Evolutionary conservation across 257 asterid species (phyloP).

Genomic region (Solanum ossicruentum): DNA sequence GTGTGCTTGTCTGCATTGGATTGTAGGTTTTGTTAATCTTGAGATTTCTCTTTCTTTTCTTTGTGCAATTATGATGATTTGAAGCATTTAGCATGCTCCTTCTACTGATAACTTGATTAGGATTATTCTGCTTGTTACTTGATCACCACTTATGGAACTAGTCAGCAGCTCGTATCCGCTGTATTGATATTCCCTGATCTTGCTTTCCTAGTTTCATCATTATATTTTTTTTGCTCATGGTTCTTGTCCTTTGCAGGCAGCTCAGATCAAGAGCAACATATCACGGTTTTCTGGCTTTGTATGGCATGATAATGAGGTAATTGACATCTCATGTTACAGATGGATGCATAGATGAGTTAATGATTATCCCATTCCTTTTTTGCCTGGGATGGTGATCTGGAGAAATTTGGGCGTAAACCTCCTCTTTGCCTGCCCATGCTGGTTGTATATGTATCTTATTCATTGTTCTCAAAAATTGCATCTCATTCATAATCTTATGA

Average conservation of each 20-base stretch:
- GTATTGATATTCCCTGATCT: background rate
- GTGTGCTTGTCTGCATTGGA: background rate
- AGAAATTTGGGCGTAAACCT: background rate
- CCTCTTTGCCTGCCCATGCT: background rate
- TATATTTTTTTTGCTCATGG: background rate
- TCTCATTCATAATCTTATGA: background rate
- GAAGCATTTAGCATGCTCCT: background rate
- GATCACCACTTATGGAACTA: background rate
- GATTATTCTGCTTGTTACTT: background rate
- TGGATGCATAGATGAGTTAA: background rate
- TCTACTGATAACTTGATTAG: background rate
- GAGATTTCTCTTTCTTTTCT: background rate
- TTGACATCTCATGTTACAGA: background rate
- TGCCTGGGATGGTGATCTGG: background rate
- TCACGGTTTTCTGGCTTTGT: constrained; percentile 87
- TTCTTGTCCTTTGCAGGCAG: constrained; percentile 44
- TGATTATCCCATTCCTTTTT: background rate
- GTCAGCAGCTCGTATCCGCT: background rate
- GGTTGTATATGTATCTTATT: background rate
- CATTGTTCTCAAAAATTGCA: background rate
- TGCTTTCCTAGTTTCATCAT: background rate
- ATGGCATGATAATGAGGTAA: constrained; percentile 85
- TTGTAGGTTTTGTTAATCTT: background rate
- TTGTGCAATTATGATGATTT: background rate
- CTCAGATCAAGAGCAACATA: constrained; percentile 63